These are phyloP conservation scores for Mycosphaerella arachidis DNA, from an alignment of 2,329 filamentous ascomycete species.

Conservation along the genomic window DNA sequence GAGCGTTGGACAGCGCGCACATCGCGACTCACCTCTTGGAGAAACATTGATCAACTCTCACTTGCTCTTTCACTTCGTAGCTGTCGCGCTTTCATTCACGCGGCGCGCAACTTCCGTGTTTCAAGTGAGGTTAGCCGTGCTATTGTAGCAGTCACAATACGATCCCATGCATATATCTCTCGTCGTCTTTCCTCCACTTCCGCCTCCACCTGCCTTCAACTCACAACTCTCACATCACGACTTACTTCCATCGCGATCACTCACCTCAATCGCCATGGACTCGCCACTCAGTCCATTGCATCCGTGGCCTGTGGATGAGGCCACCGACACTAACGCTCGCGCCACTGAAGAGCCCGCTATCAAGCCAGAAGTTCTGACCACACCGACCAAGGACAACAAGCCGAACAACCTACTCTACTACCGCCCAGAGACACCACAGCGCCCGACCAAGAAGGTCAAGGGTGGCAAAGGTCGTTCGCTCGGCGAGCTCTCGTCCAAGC, in stretches of 20 bases:
- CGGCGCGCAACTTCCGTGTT: background rate
- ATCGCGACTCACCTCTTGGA: background rate
- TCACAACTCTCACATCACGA: background rate
- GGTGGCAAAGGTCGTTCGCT: conserved; percentile 12
- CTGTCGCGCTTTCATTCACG: background rate
- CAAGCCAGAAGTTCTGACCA: background rate
- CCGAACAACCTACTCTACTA: background rate
- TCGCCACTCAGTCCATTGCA: background rate
- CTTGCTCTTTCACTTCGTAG: background rate
- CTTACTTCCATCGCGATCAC: background rate
- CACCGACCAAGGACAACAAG: background rate
- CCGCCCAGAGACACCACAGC: background rate
- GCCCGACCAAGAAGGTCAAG: background rate
- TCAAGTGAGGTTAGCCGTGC: background rate
- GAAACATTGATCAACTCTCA: background rate
- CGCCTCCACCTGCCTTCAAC: background rate
- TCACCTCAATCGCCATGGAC: background rate
- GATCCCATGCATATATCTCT: background rate
- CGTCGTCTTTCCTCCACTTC: background rate
- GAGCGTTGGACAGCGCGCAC: background rate
- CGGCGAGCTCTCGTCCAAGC: conserved; percentile 10
- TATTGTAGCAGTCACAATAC: background rate
- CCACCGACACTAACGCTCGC: background rate
- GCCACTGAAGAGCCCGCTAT: background rate
- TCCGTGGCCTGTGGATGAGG: background rate